These are phyloP conservation scores for Phytophthora chlamydospora DNA, from an alignment of 352 stramenopile species.

Conservation along the genomic window DNA sequence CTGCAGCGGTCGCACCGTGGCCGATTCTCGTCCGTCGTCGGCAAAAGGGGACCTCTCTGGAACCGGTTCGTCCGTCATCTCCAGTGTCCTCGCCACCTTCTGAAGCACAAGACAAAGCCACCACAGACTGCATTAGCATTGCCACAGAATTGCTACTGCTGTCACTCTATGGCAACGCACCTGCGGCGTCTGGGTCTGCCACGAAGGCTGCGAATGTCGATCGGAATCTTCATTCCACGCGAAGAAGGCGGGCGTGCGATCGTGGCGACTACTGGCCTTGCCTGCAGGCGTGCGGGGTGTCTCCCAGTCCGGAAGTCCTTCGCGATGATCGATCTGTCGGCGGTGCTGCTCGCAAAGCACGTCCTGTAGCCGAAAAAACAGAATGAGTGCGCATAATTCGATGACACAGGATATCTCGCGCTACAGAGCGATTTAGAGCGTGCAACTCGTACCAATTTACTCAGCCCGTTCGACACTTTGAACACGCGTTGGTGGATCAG, in stretches of 20 bases:
- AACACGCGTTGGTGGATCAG: slow-evolving; percentile 49
- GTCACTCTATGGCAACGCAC: slow-evolving; percentile 6
- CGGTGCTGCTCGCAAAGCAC: slow-evolving; percentile 64
- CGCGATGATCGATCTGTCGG: slow-evolving; percentile 46
- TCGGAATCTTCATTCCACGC: slow-evolving; percentile 47
- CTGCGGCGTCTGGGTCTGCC: slow-evolving; percentile 26
- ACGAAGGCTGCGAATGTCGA: background rate
- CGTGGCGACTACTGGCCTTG: slow-evolving; percentile 28
- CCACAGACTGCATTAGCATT: background rate
- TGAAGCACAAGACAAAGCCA: slow-evolving; percentile 1
- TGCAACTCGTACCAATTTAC: slow-evolving; percentile 42
- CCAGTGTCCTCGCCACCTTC: slow-evolving; percentile 35
- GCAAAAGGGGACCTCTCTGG: slow-evolving; percentile 14
- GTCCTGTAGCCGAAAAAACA: slow-evolving; percentile 26
- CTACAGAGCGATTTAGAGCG: background rate
- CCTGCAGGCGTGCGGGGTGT: slow-evolving; percentile 43
- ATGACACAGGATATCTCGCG: slow-evolving; percentile 5
- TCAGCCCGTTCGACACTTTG: slow-evolving; percentile 60
- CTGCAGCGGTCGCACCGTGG: background rate
- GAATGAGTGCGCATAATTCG: background rate
- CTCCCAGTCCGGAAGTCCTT: slow-evolving; percentile 58
- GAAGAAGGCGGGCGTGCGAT: slow-evolving; percentile 49
- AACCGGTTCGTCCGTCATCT: slow-evolving; percentile 22
- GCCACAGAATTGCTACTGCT: background rate
- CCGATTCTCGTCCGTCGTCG: background rate